phyloP scores from a whole-genome alignment of 768 basidiomycete genomes.

The Suillus paluster region DNA sequence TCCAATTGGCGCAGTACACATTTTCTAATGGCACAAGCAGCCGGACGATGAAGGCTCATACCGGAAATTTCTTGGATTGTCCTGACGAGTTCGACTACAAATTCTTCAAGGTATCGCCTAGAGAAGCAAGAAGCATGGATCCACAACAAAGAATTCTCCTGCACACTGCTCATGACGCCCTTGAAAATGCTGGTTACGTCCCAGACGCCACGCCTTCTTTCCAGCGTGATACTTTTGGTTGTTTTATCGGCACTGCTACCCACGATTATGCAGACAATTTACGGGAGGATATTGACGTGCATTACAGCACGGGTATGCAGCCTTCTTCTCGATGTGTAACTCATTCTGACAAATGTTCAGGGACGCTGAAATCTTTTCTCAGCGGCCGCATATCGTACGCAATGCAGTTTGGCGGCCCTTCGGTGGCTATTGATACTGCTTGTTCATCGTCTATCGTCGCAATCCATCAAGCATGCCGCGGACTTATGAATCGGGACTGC shows the following conservation, averaged over 20 bases:
- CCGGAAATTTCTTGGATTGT: slow-evolving; percentile 66
- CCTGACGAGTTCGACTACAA: slow-evolving; percentile 66
- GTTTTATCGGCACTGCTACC: slow-evolving; percentile 71
- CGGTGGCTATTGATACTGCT: slow-evolving; percentile 73
- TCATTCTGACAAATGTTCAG: slow-evolving; percentile 35
- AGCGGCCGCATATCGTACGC: slow-evolving; percentile 75
- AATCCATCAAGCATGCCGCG: slow-evolving; percentile 70
- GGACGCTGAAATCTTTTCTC: slow-evolving; percentile 69
- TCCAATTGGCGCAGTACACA: slow-evolving; percentile 49
- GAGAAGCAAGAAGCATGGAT: slow-evolving; percentile 78
- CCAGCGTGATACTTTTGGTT: slow-evolving; percentile 59
- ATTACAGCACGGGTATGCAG: slow-evolving; percentile 65
- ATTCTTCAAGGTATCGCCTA: slow-evolving; percentile 75
- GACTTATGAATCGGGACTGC: slow-evolving; percentile 67
- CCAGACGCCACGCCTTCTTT: slow-evolving; percentile 58
- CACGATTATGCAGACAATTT: slow-evolving; percentile 73
- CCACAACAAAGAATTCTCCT: slow-evolving; percentile 75
- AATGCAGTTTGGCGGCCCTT: slow-evolving; percentile 71
- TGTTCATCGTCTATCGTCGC: slow-evolving; percentile 76
- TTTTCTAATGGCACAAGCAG: slow-evolving; percentile 26
- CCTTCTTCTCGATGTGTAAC: slow-evolving; percentile 1
- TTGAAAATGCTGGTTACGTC: slow-evolving; percentile 74
- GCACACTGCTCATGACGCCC: slow-evolving; percentile 67
- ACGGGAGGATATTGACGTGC: slow-evolving; percentile 62
- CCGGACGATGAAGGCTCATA: slow-evolving; percentile 53